Evolutionary conservation across 2,329 filamentous ascomycete genomes (phyloP).

Genomic region (Claviceps quebecensis): DNA sequence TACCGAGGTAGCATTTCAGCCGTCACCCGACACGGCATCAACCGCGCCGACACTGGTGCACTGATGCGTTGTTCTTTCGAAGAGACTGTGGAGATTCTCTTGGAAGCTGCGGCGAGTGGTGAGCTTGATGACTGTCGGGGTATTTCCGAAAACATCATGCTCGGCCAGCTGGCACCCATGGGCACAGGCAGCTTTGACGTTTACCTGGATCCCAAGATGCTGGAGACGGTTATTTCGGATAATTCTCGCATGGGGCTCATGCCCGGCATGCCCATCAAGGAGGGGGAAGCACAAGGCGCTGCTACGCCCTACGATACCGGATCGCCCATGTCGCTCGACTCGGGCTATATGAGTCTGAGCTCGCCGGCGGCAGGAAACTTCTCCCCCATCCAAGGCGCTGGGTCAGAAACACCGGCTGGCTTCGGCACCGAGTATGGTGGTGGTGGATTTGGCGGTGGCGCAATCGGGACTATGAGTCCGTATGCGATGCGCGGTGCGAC

Average conservation of each 20-base stretch:
- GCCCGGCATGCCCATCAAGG: slow-evolving; percentile 65
- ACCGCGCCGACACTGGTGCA: slow-evolving; percentile 91
- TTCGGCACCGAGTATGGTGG: slow-evolving; percentile 49
- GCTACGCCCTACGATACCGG: slow-evolving; percentile 90
- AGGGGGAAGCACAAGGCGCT: slow-evolving; percentile 62
- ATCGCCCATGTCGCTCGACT: slow-evolving; percentile 57
- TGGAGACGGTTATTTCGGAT: slow-evolving; percentile 87
- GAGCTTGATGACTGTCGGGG: slow-evolving; percentile 96
- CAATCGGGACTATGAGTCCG: slow-evolving; percentile 44
- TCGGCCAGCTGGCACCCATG: slow-evolving; percentile 92
- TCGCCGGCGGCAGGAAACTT: slow-evolving; percentile 52
- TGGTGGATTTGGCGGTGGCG: slow-evolving; percentile 29
- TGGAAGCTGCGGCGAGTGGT: slow-evolving; percentile 87
- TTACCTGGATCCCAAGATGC: slow-evolving; percentile 84
- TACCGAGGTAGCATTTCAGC: slow-evolving; percentile 88
- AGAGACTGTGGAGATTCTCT: slow-evolving; percentile 94
- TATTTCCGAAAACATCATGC: slow-evolving; percentile 97
- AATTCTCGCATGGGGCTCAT: slow-evolving; percentile 76
- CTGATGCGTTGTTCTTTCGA: slow-evolving; percentile 99
- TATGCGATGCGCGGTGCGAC: slow-evolving; percentile 48
- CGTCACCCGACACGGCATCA: slow-evolving; percentile 96
- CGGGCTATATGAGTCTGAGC: slow-evolving; percentile 48
- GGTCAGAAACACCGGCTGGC: slow-evolving; percentile 55
- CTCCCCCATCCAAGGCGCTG: slow-evolving; percentile 64
- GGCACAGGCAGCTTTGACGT: slow-evolving; percentile 95